Percentiles rank a stretch among this genome's conserved stretches.
phyloP scores from a whole-genome alignment of 2,329 filamentous ascomycete genomes.

The Alternaria incomplexa region DNA sequence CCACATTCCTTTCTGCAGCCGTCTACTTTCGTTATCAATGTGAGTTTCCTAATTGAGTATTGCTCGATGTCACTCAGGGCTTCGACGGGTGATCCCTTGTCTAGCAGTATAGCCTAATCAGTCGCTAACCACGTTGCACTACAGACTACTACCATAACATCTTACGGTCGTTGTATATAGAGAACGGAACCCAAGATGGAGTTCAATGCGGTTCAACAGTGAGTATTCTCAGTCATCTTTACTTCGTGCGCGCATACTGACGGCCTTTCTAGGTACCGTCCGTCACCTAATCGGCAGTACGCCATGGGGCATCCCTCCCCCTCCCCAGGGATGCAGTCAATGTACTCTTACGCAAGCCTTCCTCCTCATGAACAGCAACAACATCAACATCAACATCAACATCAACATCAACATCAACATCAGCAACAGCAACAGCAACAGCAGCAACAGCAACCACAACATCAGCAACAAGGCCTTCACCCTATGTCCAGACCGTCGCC shows the following conservation, averaged over 20 bases:
- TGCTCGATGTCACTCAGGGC: slow-evolving; percentile 12
- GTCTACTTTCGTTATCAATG: slow-evolving; percentile 30
- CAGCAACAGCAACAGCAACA: neutral
- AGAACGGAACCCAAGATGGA: slow-evolving; percentile 47
- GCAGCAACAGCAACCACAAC: neutral
- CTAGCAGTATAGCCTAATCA: slow-evolving; percentile 28
- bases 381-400: neutral
- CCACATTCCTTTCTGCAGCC: slow-evolving; percentile 44
- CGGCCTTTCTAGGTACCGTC: slow-evolving; percentile 42
- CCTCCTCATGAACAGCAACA: slow-evolving; percentile 35
- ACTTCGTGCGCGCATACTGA: slow-evolving; percentile 23
- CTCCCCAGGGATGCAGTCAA: slow-evolving; percentile 40
- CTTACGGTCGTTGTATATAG: slow-evolving; percentile 32
- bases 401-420: slow-evolving; percentile 5
- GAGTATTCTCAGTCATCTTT: slow-evolving; percentile 24
- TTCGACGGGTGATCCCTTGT: slow-evolving; percentile 26
- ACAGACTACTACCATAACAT: slow-evolving; percentile 26
- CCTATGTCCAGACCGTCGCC: slow-evolving; percentile 42
- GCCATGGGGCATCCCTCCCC: slow-evolving; percentile 38
- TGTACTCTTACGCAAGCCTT: slow-evolving; percentile 44
- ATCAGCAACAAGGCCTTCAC: slow-evolving; percentile 18
- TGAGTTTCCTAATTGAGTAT: slow-evolving; percentile 32
- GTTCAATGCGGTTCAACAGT: slow-evolving; percentile 52
- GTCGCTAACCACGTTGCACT: slow-evolving; percentile 34
- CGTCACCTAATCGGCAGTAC: slow-evolving; percentile 45